Conservation (phyloP, 1,139 yeast genomes). For the Nakaseomyces sp. region DNA sequence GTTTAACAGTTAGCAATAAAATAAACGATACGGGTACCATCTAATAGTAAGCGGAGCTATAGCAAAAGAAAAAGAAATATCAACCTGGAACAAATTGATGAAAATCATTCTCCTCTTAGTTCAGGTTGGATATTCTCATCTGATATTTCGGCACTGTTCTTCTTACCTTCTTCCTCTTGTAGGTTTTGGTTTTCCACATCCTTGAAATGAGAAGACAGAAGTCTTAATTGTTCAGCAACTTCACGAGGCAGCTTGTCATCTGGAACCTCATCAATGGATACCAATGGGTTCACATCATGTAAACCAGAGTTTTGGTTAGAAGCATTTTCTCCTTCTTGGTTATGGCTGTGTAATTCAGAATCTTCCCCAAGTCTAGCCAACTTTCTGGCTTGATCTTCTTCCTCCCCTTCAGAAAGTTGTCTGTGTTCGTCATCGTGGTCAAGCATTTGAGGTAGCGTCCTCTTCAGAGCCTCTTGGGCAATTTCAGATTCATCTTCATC, state of each 20-base stretch:
- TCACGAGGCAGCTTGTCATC: conserved; percentile 31
- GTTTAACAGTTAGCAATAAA: no score
- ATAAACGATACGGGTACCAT: no score
- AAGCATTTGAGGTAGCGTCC: conserved; percentile 5
- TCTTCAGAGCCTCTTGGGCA: conserved; percentile 25
- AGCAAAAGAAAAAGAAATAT: no score
- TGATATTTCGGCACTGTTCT: conserved; percentile 1
- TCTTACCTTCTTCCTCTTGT: conserved; percentile 9
- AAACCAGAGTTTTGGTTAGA: conserved; percentile 10
- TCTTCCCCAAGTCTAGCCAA: conserved; percentile 7
- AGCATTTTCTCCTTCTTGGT: conserved; percentile 8
- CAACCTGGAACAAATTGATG: not conserved
- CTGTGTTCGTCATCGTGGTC: conserved; percentile 8
- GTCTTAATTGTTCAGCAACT: conserved; percentile 30
- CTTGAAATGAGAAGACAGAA: conserved; percentile 30
- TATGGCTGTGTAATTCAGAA: not conserved
- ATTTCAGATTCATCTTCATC: conserved; percentile 17
- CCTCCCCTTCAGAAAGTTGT: conserved; percentile 9
- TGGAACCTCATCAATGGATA: conserved; percentile 22
- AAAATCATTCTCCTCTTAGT: conserved; percentile 26
- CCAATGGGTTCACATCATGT: conserved; percentile 18
- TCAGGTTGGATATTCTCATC: conserved; percentile 33
- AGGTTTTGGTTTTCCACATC: conserved; percentile 24
- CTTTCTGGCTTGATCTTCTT: conserved; percentile 10
- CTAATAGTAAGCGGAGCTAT: no score